Conservation (phyloP, 768 basidiomycete genomes). For the Suillus weaverae region DNA sequence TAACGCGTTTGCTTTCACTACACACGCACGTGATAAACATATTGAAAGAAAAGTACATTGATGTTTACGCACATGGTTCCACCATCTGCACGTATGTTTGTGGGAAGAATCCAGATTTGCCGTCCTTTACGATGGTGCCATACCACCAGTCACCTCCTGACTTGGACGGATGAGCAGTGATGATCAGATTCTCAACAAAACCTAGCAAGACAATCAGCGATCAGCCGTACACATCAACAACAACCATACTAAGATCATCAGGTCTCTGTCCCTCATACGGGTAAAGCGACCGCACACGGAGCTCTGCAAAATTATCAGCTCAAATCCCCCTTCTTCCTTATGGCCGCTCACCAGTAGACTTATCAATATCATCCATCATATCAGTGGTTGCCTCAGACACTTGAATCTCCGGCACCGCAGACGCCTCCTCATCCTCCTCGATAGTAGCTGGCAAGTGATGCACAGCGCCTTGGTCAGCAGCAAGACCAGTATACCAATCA, state of each 20-base stretch:
- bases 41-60: slow-evolving; percentile 7
- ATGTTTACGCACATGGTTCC: slow-evolving; percentile 47
- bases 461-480: slow-evolving; percentile 60
- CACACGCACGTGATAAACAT: slow-evolving; percentile 11
- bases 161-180: slow-evolving; percentile 85
- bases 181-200: slow-evolving; percentile 77
- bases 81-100: slow-evolving; percentile 81
- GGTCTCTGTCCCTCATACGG: slow-evolving; percentile 81
- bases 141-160: slow-evolving; percentile 92
- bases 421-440: slow-evolving; percentile 57
- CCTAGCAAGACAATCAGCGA: slow-evolving; percentile 40
- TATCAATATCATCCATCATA: slow-evolving; percentile 73
- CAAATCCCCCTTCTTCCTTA: not conserved
- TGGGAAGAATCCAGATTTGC: slow-evolving; percentile 86
- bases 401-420: slow-evolving; percentile 54
- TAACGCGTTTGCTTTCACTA: slow-evolving; percentile 73
- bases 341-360: slow-evolving; percentile 49
- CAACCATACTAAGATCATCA: slow-evolving; percentile 76
- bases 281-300: slow-evolving; percentile 80
- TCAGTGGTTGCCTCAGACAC: slow-evolving; percentile 51
- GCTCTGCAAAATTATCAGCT: slow-evolving; percentile 45
- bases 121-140: slow-evolving; percentile 63
- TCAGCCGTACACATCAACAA: not conserved
- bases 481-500: slow-evolving; percentile 89
- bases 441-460: slow-evolving; percentile 49